Conservation (phyloP, 1,284 basidiomycete species). For the Leccinum angustisporum region DNA sequence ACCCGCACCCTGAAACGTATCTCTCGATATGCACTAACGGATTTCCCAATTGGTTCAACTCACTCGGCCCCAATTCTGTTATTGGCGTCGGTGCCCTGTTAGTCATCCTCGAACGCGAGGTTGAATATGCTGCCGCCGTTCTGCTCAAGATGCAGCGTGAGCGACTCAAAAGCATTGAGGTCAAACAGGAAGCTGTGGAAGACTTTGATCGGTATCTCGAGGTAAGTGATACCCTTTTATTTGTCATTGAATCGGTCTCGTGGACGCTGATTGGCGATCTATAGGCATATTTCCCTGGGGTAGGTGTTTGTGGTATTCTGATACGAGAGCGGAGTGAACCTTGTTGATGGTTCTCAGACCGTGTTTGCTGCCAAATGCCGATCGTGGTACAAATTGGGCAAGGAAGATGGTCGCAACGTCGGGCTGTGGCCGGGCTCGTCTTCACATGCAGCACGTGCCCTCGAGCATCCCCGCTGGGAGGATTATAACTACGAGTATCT, state of each 20-base stretch:
- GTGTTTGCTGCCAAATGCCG: conserved; percentile 59
- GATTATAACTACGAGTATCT: conserved; percentile 57
- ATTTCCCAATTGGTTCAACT: conserved; percentile 62
- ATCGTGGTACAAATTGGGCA: conserved; percentile 67
- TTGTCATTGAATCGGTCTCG: too few relatives aligned
- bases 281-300: conserved; percentile 51
- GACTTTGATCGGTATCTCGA: conserved; percentile 61
- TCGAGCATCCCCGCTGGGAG: conserved; percentile 63
- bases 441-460: conserved; percentile 49
- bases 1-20: conserved; percentile 55
- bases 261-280: conserved; percentile 1
- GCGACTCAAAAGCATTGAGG: conserved; percentile 57
- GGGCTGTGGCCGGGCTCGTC: conserved; percentile 63
- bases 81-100: conserved; percentile 35
- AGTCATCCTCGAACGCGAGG: conserved; percentile 54
- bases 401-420: conserved; percentile 55
- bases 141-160: conserved; percentile 61
- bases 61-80: conserved; percentile 53
- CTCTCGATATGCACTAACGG: conserved; percentile 54
- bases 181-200: conserved; percentile 52
- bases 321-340: too few relatives aligned
- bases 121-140: conserved; percentile 52
- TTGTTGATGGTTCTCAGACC: conserved; percentile 38
- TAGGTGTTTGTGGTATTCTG: conserved; percentile 13
- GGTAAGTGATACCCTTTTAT: conserved; percentile 23